phyloP scores from a whole-genome alignment of 176 grass and related monocot genomes.

The Sorghum bicolor region DNA sequence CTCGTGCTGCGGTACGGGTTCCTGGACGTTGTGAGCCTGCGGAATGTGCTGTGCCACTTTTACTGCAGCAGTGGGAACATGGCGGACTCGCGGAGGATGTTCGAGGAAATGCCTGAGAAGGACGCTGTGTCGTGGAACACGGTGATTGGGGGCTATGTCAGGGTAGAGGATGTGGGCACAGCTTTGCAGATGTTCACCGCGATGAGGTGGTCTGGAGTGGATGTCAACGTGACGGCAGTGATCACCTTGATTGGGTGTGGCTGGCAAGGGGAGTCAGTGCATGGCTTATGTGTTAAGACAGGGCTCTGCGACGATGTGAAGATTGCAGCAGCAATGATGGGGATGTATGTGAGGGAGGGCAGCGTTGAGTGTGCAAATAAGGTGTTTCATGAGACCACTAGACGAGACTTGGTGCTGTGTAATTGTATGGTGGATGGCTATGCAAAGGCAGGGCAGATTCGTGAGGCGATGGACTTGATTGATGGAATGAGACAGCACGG shows the following conservation, averaged over 20 bases:
- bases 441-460: constrained; percentile 41
- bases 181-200: constrained; percentile 22
- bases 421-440: constrained; percentile 72
- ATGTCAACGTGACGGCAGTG: constrained; percentile 3
- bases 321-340: constrained; percentile 44
- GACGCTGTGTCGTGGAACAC: constrained; percentile 53
- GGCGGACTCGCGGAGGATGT: constrained; percentile 22
- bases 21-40: constrained; percentile 26
- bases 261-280: constrained; percentile 29
- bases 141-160: constrained; percentile 45
- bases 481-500: constrained; percentile 41
- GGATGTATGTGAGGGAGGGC: constrained; percentile 33
- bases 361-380: constrained; percentile 24
- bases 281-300: constrained; percentile 46
- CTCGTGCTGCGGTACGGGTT: constrained; percentile 41
- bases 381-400: constrained; percentile 34
- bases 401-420: constrained; percentile 54
- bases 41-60: constrained; percentile 54
- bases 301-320: constrained; percentile 30
- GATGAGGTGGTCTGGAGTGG: constrained; percentile 24
- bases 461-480: constrained; percentile 45
- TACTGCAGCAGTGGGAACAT: constrained; percentile 31
- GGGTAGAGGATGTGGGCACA: neutral
- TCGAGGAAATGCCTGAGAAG: constrained; percentile 42
- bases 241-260: constrained; percentile 19